Evolutionary conservation across 495 filamentous ascomycete species (phyloP).

Genomic region (Aspergillus biplanus): DNA sequence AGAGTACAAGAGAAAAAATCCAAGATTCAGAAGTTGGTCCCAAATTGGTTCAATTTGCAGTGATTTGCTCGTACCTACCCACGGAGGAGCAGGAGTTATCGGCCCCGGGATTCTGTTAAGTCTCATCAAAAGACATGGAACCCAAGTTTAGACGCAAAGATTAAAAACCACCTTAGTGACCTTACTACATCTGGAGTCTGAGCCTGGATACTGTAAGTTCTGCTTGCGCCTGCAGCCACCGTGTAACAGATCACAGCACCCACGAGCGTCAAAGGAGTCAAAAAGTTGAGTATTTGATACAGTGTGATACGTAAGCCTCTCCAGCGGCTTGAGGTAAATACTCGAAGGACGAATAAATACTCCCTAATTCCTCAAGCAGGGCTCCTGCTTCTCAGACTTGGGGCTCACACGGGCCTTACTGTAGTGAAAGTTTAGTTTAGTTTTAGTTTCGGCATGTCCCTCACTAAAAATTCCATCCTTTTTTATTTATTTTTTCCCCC

Average conservation of each 20-base stretch:
- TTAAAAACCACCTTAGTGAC: slow-evolving; percentile 5
- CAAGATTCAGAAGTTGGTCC: no score
- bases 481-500: slow-evolving; percentile 17
- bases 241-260: no score
- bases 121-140: background rate
- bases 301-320: background rate
- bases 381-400: slow-evolving; percentile 10
- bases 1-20: background rate
- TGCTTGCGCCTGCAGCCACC: background rate
- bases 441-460: slow-evolving; percentile 29
- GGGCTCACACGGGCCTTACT: slow-evolving; percentile 29
- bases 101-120: no score
- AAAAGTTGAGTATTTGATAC: background rate
- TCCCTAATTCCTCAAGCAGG: background rate
- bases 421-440: slow-evolving; percentile 15
- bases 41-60: no score
- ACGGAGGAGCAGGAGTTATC: no score
- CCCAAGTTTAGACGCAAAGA: background rate
- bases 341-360: no score
- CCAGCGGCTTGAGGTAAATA: no score
- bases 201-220: background rate
- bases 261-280: no score
- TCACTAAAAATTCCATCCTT: slow-evolving; percentile 14
- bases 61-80: no score
- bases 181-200: slow-evolving; percentile 2